These are phyloP conservation scores for Monosporozyma yasuniensis DNA, from an alignment of 805 yeast species.

Conservation along the genomic window DNA sequence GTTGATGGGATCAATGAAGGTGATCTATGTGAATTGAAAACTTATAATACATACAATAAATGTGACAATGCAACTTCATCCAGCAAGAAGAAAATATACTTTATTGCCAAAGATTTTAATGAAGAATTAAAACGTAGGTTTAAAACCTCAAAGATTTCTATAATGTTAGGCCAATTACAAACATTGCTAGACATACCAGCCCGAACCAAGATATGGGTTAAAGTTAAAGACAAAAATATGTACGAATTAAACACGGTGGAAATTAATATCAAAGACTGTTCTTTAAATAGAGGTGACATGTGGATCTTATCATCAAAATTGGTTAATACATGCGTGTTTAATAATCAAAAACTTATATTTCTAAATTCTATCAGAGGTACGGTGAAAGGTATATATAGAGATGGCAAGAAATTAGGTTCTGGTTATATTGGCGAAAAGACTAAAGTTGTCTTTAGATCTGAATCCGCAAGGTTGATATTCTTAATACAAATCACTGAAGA, in stretches of 20 bases:
- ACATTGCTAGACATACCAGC: constrained; percentile 54
- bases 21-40: constrained; percentile 61
- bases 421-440: constrained; percentile 71
- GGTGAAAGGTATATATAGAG: constrained; percentile 50
- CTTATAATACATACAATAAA: constrained; percentile 29
- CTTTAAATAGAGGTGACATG: constrained; percentile 84
- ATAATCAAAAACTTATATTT: constrained; percentile 55
- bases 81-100: constrained; percentile 32
- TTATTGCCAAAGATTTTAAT: constrained; percentile 35
- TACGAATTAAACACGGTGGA: constrained; percentile 80
- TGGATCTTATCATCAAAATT: constrained; percentile 68
- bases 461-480: constrained; percentile 75
- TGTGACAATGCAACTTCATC: neutral
- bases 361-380: constrained; percentile 54
- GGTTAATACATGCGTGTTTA: constrained; percentile 55
- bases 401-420: constrained; percentile 63
- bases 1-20: constrained; percentile 64
- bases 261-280: constrained; percentile 67
- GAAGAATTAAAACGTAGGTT: constrained; percentile 23
- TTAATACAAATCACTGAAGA: constrained; percentile 85
- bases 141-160: constrained; percentile 39
- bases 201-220: constrained; percentile 55
- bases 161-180: constrained; percentile 53
- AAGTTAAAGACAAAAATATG: constrained; percentile 34
- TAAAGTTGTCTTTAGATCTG: constrained; percentile 79